Base-by-base conservation (phyloP, 2,329 filamentous ascomycete species). In the Macrophomina tecta region DNA sequence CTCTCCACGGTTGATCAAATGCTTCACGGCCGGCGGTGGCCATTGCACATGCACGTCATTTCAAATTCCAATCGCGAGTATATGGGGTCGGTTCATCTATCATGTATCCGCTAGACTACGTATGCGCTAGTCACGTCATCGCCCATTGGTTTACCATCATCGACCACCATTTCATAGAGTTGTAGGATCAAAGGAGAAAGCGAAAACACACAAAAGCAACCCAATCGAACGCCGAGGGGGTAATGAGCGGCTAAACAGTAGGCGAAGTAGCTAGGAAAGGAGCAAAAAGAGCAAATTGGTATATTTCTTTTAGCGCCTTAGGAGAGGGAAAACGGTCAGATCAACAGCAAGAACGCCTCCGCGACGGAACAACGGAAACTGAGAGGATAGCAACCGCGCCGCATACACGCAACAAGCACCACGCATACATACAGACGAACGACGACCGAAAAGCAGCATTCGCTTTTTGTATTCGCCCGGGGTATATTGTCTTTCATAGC, bases 271-370 rank as follows among this genome's bases (percentile, higher is more conserved):
- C 28, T 49, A 23, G 58, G 36, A 23, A 42, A 32, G 40, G 42
- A 66, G 53, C 64, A 60, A 40, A 60, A 66, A 72, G 75, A 76
- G 76, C 74, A 78, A 77, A 77, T 76, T 78, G 77, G 77, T 79
- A 79, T 79, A 78, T 78, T 77, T 78, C 73, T 79, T 74, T 77
- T 78, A 74, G 76, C 77, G 75, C 77, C 76, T 71, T 67, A 68
- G 63, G 66, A 69, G 58, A 69, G 71, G 42, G 51, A 67, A 49
- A 49, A 53, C 58, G 38, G 48, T 51, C 51, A 38, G 64, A 34
- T 46, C 46, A 66, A 65, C 34, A 65, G 42, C 46, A 49, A 61
- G 32, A 60, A 58, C 53, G 53, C 55, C 42, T 58, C 53, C 42
- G 52, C 36, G 51, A 36, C 58, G 34, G 23, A 34, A 60, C 30